phyloP scores from a whole-genome alignment of 2,329 filamentous ascomycete genomes.

The Periconia sp. region DNA sequence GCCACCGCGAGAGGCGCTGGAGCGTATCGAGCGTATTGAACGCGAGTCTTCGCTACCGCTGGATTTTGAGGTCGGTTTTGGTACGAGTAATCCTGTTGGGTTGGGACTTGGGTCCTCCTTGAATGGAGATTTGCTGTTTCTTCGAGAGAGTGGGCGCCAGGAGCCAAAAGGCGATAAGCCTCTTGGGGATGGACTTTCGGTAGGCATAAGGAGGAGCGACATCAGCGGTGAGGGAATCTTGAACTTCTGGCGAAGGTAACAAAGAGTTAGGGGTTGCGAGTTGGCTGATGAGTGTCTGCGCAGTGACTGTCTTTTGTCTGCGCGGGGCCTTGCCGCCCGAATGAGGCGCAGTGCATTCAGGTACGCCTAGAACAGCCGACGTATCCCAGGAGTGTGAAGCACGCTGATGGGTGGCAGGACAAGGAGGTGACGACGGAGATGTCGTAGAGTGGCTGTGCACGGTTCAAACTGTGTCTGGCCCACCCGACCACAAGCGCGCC shows the following conservation, averaged over 20 bases:
- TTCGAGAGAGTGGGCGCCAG: constrained; percentile 3
- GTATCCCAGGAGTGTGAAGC: constrained; percentile 6
- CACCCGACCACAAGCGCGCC: constrained; percentile 7
- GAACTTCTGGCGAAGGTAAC: not conserved
- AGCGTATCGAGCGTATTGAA: constrained; percentile 20
- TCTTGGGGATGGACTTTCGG: constrained; percentile 7
- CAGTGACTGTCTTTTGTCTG: constrained; percentile 1
- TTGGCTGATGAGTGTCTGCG: not conserved
- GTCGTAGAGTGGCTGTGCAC: constrained; percentile 12
- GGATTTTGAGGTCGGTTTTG: constrained; percentile 23
- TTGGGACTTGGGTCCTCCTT: constrained; percentile 17
- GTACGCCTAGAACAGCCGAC: constrained; percentile 15
- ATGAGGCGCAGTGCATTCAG: no score
- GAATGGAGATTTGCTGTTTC: constrained; percentile 8
- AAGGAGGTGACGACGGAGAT: constrained; percentile 11
- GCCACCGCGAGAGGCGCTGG: constrained; percentile 26
- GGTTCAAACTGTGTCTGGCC: constrained; percentile 8
- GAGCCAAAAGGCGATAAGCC: constrained; percentile 7
- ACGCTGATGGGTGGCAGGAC: constrained; percentile 13
- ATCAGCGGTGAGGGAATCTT: constrained; percentile 3
- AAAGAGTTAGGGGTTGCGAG: not conserved
- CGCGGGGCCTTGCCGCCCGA: constrained; percentile 1
- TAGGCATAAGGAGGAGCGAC: constrained; percentile 13
- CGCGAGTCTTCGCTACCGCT: constrained; percentile 35
- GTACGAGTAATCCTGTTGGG: constrained; percentile 23